Base-by-base conservation (phyloP, 805 yeast species). In the Kluyveromyces wickerhamii region DNA sequence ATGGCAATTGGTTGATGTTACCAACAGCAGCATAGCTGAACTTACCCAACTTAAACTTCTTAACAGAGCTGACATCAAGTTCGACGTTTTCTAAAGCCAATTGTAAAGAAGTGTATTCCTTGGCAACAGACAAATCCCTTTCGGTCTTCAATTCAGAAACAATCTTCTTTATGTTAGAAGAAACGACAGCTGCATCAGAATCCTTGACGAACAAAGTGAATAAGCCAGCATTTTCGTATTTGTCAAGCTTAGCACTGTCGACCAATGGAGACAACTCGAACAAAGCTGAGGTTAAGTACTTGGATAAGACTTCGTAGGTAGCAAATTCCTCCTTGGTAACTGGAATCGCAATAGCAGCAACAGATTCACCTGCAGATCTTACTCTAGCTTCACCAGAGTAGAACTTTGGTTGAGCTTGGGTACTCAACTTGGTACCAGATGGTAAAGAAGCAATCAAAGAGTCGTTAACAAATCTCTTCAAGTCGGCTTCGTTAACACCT, bases 11-110 rank as follows among this genome's bases (percentile, higher is more conserved):
- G 57, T 77, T 79, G 42, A 80, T 76, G 62, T 86, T 80, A 65
- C 97, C 98, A 43, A 85, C 79, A 44, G 92, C 96, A 46, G 80
- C 92, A 56, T 82, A 79, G 68, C 79, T 86, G 69, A 78, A 79
- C 54, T 76, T 76, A 45, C 70, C 71, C 41, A 81, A 51, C 54
- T 72, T 67, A 59, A 57, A 67, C 40, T 53, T 46, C 42, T 65
- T 62, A 35, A 63, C 68, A 16, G 60, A 45, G 21, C 62, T 52
- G 37, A 66, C 59, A 35, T 64, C 58, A 21, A 63, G 48, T 36
- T 62, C 56, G 39, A 49, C 36, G 47, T 67, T 71, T 29, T 65
- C 58, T 39, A 69, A 52, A 30, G 69, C 65, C 29, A 60, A 49
- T 45, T 60, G 55, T 43, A 69, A 62, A 37, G 69, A 51, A 22